A percentile compares a stretch with the other conserved stretches of the same genome.
Conservation (phyloP, 495 filamentous ascomycete species). For the Rostrohypoxylon terebratum region DNA sequence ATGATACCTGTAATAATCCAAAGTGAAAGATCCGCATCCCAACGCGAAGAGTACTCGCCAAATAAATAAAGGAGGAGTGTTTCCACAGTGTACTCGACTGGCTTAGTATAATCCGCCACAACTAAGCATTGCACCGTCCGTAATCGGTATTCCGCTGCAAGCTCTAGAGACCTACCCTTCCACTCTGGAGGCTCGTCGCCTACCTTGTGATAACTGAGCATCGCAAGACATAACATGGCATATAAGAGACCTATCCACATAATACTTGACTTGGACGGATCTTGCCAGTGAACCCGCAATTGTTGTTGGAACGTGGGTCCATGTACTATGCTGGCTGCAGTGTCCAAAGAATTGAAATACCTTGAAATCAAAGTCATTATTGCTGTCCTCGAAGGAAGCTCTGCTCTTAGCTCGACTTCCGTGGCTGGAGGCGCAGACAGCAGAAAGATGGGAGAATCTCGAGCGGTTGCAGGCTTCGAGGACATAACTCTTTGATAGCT, state of each 20-base stretch:
- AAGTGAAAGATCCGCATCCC: slow-evolving; percentile 82
- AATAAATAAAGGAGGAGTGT: slow-evolving; percentile 86
- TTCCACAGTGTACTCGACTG: slow-evolving; percentile 87
- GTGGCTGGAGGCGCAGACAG: slow-evolving; percentile 77
- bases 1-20: slow-evolving; percentile 87
- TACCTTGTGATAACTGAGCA: slow-evolving; percentile 90
- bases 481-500: slow-evolving; percentile 73
- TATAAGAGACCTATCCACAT: slow-evolving; percentile 93
- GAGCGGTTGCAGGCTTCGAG: slow-evolving; percentile 67
- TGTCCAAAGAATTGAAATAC: slow-evolving; percentile 72
- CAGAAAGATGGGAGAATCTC: slow-evolving; percentile 75
- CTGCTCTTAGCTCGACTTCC: slow-evolving; percentile 79
- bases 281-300: slow-evolving; percentile 89
- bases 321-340: slow-evolving; percentile 78
- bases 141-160: slow-evolving; percentile 81
- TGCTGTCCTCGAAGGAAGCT: slow-evolving; percentile 81
- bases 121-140: slow-evolving; percentile 89
- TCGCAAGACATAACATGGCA: slow-evolving; percentile 86
- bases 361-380: slow-evolving; percentile 83
- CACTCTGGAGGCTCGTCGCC: slow-evolving; percentile 93
- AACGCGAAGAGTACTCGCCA: slow-evolving; percentile 80
- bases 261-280: slow-evolving; percentile 80
- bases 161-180: slow-evolving; percentile 75
- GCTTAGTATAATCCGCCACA: slow-evolving; percentile 89
- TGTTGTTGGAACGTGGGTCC: slow-evolving; percentile 86